Conservation (phyloP, 305 asterid genomes). For the Solanum aculeatissimum region DNA sequence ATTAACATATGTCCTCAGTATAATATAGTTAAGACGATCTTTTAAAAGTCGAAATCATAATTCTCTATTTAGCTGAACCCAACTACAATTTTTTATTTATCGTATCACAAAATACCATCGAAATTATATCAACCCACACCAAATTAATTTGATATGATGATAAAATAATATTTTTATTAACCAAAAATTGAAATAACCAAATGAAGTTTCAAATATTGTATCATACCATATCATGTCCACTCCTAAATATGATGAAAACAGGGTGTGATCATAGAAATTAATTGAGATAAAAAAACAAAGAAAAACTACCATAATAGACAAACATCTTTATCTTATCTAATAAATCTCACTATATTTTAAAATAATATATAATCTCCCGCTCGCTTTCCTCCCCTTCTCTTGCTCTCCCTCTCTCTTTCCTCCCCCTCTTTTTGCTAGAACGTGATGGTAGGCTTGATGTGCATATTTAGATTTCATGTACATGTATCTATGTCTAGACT, state of each 20-base stretch:
- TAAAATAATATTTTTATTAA: not conserved
- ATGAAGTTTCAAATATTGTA: not conserved
- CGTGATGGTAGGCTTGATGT: not conserved
- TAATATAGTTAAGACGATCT: not conserved
- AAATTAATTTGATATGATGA: not conserved
- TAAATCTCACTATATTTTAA: not conserved
- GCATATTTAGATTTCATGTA: no score
- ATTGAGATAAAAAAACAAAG: not conserved
- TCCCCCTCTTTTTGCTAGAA: not conserved
- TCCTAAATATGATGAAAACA: not conserved
- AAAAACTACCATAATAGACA: not conserved
- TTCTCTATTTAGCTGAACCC: not conserved
- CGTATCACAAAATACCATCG: fast-evolving
- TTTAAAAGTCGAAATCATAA: not conserved
- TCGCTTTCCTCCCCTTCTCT: not conserved
- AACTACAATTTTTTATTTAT: not conserved
- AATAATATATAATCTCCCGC: not conserved
- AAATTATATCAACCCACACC: not conserved
- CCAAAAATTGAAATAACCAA: not conserved
- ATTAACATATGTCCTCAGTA: not conserved
- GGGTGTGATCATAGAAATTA: not conserved
- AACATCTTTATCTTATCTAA: not conserved
- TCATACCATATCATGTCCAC: not conserved
- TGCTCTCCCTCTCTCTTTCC: not conserved
- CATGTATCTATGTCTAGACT: no score